These are phyloP conservation scores for Metarhizium anisopliae DNA, from an alignment of 2,329 filamentous ascomycete species.

Conservation along the genomic window DNA sequence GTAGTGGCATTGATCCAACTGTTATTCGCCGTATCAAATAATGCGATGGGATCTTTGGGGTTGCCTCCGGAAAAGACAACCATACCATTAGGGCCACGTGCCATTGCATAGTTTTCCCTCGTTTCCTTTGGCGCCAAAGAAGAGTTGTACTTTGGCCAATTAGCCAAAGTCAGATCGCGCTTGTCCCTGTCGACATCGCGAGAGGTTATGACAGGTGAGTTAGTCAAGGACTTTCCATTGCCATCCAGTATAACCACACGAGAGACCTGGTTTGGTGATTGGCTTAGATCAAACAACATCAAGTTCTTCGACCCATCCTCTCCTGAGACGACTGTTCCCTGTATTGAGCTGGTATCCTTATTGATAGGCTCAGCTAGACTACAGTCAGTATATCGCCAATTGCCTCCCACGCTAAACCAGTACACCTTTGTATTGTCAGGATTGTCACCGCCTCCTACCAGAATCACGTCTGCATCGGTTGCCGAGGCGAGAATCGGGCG, in stretches of 20 bases:
- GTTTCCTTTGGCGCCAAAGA: constrained; percentile 56
- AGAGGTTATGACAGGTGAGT: constrained; percentile 32
- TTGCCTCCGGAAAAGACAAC: constrained; percentile 75
- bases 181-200: constrained; percentile 13
- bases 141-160: constrained; percentile 74
- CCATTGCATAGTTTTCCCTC: constrained; percentile 63
- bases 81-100: constrained; percentile 54
- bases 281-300: constrained; percentile 66
- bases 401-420: constrained; percentile 53
- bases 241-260: constrained; percentile 58
- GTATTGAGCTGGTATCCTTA: constrained; percentile 46
- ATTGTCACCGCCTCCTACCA: constrained; percentile 58
- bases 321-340: constrained; percentile 58
- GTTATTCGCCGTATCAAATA: constrained; percentile 72
- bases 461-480: constrained; percentile 59
- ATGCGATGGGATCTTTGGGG: constrained; percentile 54
- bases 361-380: constrained; percentile 52
- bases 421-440: constrained; percentile 55
- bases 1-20: constrained; percentile 66
- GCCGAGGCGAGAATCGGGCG: constrained; percentile 67
- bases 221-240: constrained; percentile 43
- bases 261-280: constrained; percentile 65
- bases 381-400: constrained; percentile 61
- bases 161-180: constrained; percentile 42
- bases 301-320: constrained; percentile 71